Evolutionary conservation across 805 yeast species (phyloP), one percentile per base, ranked within the genome.

Genomic region (Suhomyces sp.): DNA sequence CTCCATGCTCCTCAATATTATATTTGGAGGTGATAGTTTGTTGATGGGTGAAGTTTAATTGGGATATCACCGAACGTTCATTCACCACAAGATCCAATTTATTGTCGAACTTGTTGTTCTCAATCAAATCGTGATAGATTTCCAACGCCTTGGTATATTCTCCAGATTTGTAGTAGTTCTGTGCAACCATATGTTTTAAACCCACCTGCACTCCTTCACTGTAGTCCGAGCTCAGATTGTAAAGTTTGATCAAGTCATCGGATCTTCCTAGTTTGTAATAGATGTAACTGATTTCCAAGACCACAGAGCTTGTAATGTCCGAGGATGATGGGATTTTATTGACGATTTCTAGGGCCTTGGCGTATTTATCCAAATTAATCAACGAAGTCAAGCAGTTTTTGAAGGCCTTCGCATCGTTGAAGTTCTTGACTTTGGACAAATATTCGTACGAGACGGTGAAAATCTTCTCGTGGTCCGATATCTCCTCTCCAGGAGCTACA

Each of bases 11-110:
- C 6, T 33, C 40, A 8, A 45, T 17, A 24, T 26, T 31, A 26
- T 41, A 53, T 13, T 33, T 49, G 2, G 55, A 49, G n/a, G 24
- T 22, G 38, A 46, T 6, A 17, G 24, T 22, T 13, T 22, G 24
- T 48, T 45, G 46, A 35, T 53, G 49, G 48, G 46, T 24, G 44
- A 59, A 54, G 40, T 66, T 67, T 22, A 68, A 64, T 62, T 82
- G 88, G 9, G 88, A 82, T 23, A 81, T 68, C n/a, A 83, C 77
- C 2, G 92, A 90, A 54, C 86, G 76, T 66, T 86, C 88, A 63
- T 87, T 87, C 44, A 85, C 85, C 27, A 73, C 61, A 51, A 85
- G 63, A 65, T 86, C 92, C 36, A 74, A 60, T 22, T 60, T 60
- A 58, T 79, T 86, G 50, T 78, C 81, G 44, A 69, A 71, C 24